Percentiles rank a stretch among this genome's conserved stretches.
These are phyloP conservation scores for Blechomonas ayalai DNA, from an alignment of 208 protist genomes.

Conservation along the genomic window DNA sequence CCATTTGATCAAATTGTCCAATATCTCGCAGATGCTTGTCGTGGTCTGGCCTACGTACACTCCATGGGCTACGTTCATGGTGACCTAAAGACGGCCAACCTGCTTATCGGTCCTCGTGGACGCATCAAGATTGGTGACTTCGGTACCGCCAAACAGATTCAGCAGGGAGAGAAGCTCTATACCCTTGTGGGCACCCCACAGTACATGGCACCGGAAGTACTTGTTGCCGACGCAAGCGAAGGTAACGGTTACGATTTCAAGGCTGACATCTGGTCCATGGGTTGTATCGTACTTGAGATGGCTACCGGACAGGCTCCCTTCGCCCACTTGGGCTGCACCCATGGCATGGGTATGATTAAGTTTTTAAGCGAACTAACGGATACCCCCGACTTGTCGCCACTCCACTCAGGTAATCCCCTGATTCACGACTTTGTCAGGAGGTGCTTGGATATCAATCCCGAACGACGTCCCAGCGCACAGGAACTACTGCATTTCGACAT, in stretches of 20 bases:
- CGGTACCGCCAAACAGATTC: conserved; percentile 83
- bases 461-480: conserved; percentile 54
- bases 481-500: conserved; percentile 70
- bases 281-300: conserved; percentile 85
- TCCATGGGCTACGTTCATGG: conserved; percentile 78
- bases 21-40: conserved; percentile 75
- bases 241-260: conserved; percentile 75
- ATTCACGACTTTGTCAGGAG: conserved; percentile 71
- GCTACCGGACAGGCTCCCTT: conserved; percentile 76
- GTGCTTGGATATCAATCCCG: conserved; percentile 66
- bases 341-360: conserved; percentile 80
- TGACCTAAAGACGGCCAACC: conserved; percentile 90
- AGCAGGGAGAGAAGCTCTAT: conserved; percentile 65
- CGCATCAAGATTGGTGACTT: conserved; percentile 94
- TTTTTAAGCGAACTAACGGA: conserved; percentile 69
- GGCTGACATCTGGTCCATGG: conserved; percentile 88
- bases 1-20: conserved; percentile 59
- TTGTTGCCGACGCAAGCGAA: conserved; percentile 45
- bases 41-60: conserved; percentile 87
- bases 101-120: conserved; percentile 70
- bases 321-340: conserved; percentile 46
- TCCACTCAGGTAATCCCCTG: conserved; percentile 58
- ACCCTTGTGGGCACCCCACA: conserved; percentile 78
- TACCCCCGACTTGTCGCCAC: conserved; percentile 65
- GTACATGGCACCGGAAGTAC: conserved; percentile 92